Conservation (phyloP, 352 stramenopile species). For the Peronosclerospora sorghi region DNA sequence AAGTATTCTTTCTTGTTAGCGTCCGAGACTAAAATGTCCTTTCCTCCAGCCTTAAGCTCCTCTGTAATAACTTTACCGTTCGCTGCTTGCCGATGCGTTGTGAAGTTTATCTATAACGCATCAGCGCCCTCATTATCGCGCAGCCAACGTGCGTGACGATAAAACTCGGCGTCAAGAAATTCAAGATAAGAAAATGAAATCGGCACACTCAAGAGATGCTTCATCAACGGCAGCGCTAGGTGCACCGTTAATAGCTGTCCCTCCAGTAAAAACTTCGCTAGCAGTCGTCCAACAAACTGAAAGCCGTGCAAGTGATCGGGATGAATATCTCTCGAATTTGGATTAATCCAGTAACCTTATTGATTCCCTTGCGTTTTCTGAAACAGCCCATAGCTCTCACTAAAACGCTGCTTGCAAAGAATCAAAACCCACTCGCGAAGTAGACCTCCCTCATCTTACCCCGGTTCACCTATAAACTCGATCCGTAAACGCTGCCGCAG, state of each 20-base stretch:
- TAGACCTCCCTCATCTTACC: slow-evolving; percentile 5
- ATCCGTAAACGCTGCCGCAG: slow-evolving; percentile 4
- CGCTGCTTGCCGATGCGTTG: slow-evolving; percentile 36
- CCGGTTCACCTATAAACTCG: too few relatives aligned
- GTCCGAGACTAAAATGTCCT: slow-evolving; percentile 87
- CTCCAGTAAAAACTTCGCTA: slow-evolving; percentile 15
- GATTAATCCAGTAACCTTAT: too few relatives aligned
- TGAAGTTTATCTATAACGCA: slow-evolving; percentile 64
- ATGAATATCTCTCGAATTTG: too few relatives aligned
- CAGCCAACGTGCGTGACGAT: slow-evolving; percentile 54
- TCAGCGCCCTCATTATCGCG: slow-evolving; percentile 55
- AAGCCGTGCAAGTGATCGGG: too few relatives aligned
- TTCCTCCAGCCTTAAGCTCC: slow-evolving; percentile 88
- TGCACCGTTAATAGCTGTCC: not conserved
- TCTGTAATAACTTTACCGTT: slow-evolving; percentile 45
- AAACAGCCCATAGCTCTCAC: too few relatives aligned
- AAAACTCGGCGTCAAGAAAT: slow-evolving; percentile 69
- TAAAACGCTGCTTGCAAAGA: slow-evolving; percentile 29
- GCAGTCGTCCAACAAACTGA: too few relatives aligned
- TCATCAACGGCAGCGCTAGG: slow-evolving; percentile 56
- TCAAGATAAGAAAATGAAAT: slow-evolving; percentile 77
- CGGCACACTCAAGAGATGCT: slow-evolving; percentile 66
- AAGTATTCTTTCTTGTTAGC: slow-evolving; percentile 95
- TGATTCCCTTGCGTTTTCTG: too few relatives aligned
- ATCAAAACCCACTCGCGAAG: slow-evolving; percentile 74